Base-by-base conservation (phyloP, 2,329 filamentous ascomycete genomes). In the Diaporthe velutina region DNA sequence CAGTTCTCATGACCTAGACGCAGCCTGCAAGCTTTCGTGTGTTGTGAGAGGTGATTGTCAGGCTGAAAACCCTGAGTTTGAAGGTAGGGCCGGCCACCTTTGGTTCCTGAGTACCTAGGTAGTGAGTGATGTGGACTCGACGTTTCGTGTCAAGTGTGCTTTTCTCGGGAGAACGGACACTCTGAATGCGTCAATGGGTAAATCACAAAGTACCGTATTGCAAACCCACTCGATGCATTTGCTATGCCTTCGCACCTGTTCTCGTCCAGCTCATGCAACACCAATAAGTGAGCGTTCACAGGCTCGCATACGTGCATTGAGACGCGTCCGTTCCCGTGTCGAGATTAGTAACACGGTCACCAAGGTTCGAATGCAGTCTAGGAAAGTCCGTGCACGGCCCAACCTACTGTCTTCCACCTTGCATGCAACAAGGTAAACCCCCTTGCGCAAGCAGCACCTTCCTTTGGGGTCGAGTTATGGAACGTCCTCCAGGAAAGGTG, bases 281-380 rank as follows among this genome's bases (percentile, higher is more conserved):
- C 5, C 33, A 22, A 25, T 19, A 22, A 38, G 48, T 40, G 45
- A 25, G 48, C 48, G 45, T 68, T 68, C 48, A 33, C 45, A 38
- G 48, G 33, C 8, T 54, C 48, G n/a, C 45, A 52, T 54, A 13
- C 70, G 35, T 45, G 57, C 54, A 54, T 40, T 35, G 19, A 72
- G 70, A 72, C 57, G 70, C 70, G 70, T 72, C 38, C 48, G 48
- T 54, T 45, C 35, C 35, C 33, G 57, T 64, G 58, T 58, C 42
- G 28, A 40, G 48, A 61, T 72, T 64, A 64, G 57, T 50, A n/a
- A 50, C 61, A n/a, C 8, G 13, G 7, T 45, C 35, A n/a, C 40
- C 45, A 10, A 38, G 30, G 55, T 60, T 48, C 57, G 28, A 30
- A 52, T 45, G 52, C 64, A 50, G 64, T 52, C n/a, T 52, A n/a